Evolutionary conservation across 148 eudicot species (phyloP), one percentile per base, ranked within the genome.

Genomic region (Simmondsia chinensis): DNA sequence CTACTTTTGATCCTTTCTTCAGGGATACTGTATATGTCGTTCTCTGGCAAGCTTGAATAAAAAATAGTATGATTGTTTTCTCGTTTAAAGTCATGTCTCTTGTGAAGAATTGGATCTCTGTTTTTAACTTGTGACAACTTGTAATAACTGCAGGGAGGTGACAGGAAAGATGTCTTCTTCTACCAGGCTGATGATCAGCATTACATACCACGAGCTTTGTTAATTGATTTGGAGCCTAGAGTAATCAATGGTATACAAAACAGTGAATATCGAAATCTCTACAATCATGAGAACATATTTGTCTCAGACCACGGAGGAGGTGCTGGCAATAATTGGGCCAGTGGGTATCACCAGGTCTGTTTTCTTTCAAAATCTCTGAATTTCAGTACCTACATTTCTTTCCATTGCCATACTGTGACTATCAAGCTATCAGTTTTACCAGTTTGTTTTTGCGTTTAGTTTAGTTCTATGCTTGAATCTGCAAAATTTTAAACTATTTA

Each of bases 111-210:
- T 10, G 11, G 14, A 21, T 6, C 31, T 10, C 7, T 27, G n/a
- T 44, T 28, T 12, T 45, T 28, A 20, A 37, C 6, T 41, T 18
- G 3, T 39, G 33, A 29, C 17, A 32, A 26, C 28, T 21, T 26
- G 30, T 40, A 39, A 29, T 47, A 62, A 55, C 47, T 60, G 59
- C 71, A 93, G 99, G 99, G 99, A 56, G 99, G 99, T 52, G 99
- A 93, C 59, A 73, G 99, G 33, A 93, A 93, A 60, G 99, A 85
- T 62, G 99, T 93, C 14, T 93, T 93, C 50, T 93, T 93, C 74
- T 93, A 93, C 75, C 99, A 93, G 76, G 96, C 96, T 45, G 96
- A 87, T 72, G 96, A 87, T 48, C 96, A 87, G 45, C 96, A 87
- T 60, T 87, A 87, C 60, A 79, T 87, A 49, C 96, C 96, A 57